Evolutionary conservation across 768 basidiomycete species (phyloP).

Genomic region (Vishniacozyma victoriae): DNA sequence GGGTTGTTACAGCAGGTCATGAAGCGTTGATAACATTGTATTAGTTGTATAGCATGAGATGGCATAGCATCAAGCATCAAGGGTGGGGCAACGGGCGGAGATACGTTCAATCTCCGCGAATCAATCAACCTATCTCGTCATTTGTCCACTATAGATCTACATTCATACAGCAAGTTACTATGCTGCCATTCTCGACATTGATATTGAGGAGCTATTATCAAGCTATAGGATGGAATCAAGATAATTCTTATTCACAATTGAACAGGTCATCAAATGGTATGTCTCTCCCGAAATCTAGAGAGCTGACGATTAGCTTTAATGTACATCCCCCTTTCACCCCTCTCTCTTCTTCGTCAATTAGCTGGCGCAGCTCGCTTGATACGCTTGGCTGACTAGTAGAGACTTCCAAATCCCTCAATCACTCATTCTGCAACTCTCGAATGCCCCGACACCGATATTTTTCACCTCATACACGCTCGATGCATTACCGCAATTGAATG

Average conservation of each 20-base stretch:
- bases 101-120: no score
- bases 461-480: constrained; percentile 88
- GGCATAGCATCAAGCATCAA: no score
- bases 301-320: constrained; percentile 1
- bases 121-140: no score
- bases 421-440: constrained; percentile 62
- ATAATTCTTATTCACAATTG: constrained; percentile 83
- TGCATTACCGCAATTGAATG: constrained; percentile 84
- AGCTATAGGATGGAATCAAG: constrained; percentile 94
- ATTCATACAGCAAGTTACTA: no score
- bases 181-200: not conserved
- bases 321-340: not conserved
- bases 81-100: no score
- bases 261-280: constrained; percentile 82
- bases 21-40: constrained; percentile 21
- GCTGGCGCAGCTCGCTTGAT: no score
- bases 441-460: constrained; percentile 81
- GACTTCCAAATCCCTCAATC: constrained; percentile 86
- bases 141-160: no score
- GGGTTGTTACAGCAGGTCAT: constrained; percentile 84
- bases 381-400: constrained; percentile 15
- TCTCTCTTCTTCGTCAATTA: no score
- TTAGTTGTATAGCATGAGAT: not conserved
- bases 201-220: constrained; percentile 80
- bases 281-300: constrained; percentile 11